Evolutionary conservation across 2,329 filamentous ascomycete species (phyloP), one percentile per base, ranked within the genome.

Genomic region (Penicillium sp.): DNA sequence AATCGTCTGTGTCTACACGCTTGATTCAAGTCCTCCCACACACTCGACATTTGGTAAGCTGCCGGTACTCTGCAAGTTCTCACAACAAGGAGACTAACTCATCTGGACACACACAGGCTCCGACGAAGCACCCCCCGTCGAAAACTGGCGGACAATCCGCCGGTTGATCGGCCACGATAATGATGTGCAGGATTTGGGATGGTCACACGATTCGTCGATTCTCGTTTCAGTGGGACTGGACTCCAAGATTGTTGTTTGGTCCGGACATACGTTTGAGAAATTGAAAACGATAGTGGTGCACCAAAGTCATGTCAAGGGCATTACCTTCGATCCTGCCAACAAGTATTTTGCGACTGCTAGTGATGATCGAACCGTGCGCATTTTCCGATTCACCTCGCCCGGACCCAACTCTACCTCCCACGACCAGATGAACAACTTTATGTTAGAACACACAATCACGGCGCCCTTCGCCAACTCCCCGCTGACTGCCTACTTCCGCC

Each of bases 341-440:
- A 98, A 97, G 67, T 98, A 95, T 75, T 98, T 98, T 70, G 93
- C 94, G 12, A 98, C 94, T 0, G 90, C 94, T 2, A 95, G 90
- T 71, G 93, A 98, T 67, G 93, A 98, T 69, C 84, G 93, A 50
- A 91, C 90, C 2, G 95, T 98, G 70, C 95, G 95, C 67, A 88
- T 98, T 60, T 97, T 95, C 70, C 84, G 90, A 50, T 98, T 96
- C 68, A 95, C 88, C 2, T 86, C 91, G 1, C 90, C 93, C 0
- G 81, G 85, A 1, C 88, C 93, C 8, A 96, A 95, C 66, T 88
- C 93, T 33, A 95, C 88, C 1, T 84, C 91, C 46, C 89, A 97
- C 65, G 93, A 98, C 66, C 93, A 95, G 73, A 83, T 93, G 54
- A 94, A 95, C 71, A 98, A 98, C 66, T 98, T 98, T 66, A 83